Evolutionary conservation across 2,329 filamentous ascomycete species (phyloP), one percentile per base, ranked within the genome.

Genomic region (Bimuria novae-zelandiae): DNA sequence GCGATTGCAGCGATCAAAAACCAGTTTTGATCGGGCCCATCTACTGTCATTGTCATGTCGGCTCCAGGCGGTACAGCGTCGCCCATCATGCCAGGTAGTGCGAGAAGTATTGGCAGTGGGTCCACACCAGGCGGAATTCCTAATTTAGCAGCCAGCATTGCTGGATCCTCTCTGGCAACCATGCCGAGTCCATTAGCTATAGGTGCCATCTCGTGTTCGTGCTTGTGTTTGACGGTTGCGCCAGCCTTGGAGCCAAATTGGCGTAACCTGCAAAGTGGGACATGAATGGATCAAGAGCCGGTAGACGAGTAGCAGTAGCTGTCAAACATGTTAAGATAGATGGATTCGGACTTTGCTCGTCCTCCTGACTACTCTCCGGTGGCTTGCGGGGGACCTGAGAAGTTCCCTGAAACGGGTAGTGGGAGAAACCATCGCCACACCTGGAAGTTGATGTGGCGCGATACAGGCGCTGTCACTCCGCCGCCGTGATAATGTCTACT

Each of bases 1-100:
- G 54, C 47, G 4, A 66, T 59, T 8, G 61, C 59, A 12, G 60
- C 53, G 6, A 66, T 57, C 23, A 63, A 14, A 25, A 54, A 68
- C 65, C 64, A 68, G 7, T 62, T 45, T 33, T 67, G 64, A 41
- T 63, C 60, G 14, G 61, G 62, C 1, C 55, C 56, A 47, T 61
- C 47, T 1, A 54, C 33, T 0, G 61, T 68, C 63, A 67, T 62
- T 3, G 42, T 59, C 10, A 44, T 61, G 35, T 66, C 59, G 35
- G 58, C 58, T 11, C 61, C 65, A 16, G 37, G 37, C n/a, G 61
- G 64, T 42, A 59, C 51, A 17, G 57, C 56, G 40, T 52, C 52
- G 3, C 52, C 41, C n/a, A 39, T 30, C 46, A 63, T 44, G 0
- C 55, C 62, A 1, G 60, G 62, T 3, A 62, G 44, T 10, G 52